Evolutionary conservation across 306 rosid species (phyloP).

Genomic region (Albizia julibrissin): DNA sequence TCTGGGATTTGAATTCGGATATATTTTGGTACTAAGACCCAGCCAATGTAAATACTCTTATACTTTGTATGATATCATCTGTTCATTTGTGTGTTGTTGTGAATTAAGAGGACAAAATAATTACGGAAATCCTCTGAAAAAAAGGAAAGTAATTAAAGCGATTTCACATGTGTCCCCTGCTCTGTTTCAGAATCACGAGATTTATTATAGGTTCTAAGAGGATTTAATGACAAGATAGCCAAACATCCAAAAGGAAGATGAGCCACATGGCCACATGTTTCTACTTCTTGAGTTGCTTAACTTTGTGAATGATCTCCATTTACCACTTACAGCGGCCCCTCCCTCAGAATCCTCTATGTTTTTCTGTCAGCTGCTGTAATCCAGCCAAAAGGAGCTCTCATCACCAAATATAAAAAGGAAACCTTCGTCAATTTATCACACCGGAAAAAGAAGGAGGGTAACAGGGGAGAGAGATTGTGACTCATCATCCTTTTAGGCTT

Average conservation of each 20-base stretch:
- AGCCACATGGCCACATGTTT: neutral
- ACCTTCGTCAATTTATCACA: neutral
- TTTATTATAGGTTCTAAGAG: neutral
- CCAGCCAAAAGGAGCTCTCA: neutral
- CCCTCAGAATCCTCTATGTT: slow-evolving; percentile 29
- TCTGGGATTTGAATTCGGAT: too few species aligned
- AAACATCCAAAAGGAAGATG: neutral
- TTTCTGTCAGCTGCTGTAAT: slow-evolving; percentile 24
- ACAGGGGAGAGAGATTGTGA: too few species aligned
- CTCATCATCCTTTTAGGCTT: too few species aligned
- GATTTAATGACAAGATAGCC: neutral
- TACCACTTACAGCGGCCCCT: slow-evolving; percentile 28
- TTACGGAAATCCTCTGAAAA: neutral
- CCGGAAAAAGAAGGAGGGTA: too few species aligned
- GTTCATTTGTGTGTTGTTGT: neutral
- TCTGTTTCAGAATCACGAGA: slow-evolving; percentile 6
- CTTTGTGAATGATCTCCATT: neutral
- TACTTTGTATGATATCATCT: neutral
- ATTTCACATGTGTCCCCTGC: slow-evolving; percentile 50
- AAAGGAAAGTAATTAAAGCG: slow-evolving; percentile 29
- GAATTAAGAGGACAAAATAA: neutral
- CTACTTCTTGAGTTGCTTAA: slow-evolving; percentile 25
- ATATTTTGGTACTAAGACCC: too few species aligned
- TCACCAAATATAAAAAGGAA: too few species aligned
- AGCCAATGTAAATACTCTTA: neutral